Conservation (phyloP, 108 stramenopile species). For the Conticribra weissflogii region DNA sequence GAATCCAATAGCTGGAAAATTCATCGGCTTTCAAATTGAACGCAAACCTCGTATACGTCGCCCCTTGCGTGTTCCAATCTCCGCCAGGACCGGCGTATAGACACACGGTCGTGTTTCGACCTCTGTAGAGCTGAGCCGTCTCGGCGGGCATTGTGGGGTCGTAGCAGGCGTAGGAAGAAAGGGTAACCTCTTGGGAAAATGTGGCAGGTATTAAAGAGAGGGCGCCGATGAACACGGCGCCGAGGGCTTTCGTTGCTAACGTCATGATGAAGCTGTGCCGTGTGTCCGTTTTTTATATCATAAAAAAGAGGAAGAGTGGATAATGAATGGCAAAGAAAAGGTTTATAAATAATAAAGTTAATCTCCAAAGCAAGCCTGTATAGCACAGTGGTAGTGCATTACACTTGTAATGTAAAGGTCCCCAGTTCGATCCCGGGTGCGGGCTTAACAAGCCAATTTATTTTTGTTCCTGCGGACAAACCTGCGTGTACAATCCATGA, state of each 20-base stretch:
- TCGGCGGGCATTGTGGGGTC: constrained; percentile 26
- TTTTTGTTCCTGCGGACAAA: too few species aligned
- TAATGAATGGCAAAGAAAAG: neutral
- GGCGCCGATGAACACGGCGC: neutral
- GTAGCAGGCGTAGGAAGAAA: constrained; percentile 21
- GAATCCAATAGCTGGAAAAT: constrained; percentile 47
- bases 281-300: too few species aligned
- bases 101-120: constrained; percentile 42
- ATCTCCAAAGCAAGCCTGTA: constrained; percentile 29
- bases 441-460: too few species aligned
- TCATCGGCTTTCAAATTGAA: constrained; percentile 42
- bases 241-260: too few species aligned
- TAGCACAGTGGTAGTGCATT: constrained; percentile 76
- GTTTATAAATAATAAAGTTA: neutral
- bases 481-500: too few species aligned
- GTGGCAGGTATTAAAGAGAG: neutral
- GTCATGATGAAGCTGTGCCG: too few species aligned
- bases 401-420: constrained; percentile 81
- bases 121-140: constrained; percentile 21
- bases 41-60: constrained; percentile 39
- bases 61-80: constrained; percentile 34
- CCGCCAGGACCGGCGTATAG: constrained; percentile 43
- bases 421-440: constrained; percentile 61
- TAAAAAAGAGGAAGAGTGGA: neutral
- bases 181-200: neutral